These are phyloP conservation scores for Nakataea oryzae DNA, from an alignment of 2,329 filamentous ascomycete genomes.

Conservation along the genomic window DNA sequence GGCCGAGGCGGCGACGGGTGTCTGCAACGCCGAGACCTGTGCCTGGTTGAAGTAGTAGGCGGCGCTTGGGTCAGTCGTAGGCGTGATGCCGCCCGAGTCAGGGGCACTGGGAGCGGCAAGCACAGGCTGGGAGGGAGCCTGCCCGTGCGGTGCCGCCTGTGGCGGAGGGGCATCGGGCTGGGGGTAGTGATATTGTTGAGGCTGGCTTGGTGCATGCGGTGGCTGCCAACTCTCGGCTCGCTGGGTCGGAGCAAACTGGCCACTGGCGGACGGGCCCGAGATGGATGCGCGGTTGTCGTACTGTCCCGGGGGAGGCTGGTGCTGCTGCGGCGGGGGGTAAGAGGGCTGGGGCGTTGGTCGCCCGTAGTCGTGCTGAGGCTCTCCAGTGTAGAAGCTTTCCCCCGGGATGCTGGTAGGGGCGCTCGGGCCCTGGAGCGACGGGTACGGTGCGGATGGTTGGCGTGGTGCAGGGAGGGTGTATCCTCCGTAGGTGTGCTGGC, in stretches of 20 bases:
- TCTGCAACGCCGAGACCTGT: conserved; percentile 20
- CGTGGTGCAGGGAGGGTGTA: conserved; percentile 47
- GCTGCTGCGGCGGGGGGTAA: conserved; percentile 33
- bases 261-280: conserved; percentile 25
- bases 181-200: conserved; percentile 22
- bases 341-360: conserved; percentile 38
- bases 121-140: conserved; percentile 18
- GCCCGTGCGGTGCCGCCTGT: conserved; percentile 10
- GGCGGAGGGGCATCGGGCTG: conserved; percentile 17
- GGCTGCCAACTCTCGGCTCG: conserved; percentile 41
- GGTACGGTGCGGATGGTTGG: conserved; percentile 55
- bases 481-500: conserved; percentile 61
- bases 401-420: conserved; percentile 30
- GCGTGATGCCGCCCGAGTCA: conserved; percentile 21
- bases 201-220: conserved; percentile 24
- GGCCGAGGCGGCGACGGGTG: conserved; percentile 24
- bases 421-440: conserved; percentile 48
- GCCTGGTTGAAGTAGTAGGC: conserved; percentile 46
- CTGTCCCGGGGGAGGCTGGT: conserved; percentile 27
- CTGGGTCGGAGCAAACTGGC: conserved; percentile 32
- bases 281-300: conserved; percentile 32
- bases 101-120: conserved; percentile 15
- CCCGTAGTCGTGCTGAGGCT: conserved; percentile 36
- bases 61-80: conserved; percentile 38
- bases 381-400: conserved; percentile 76